Base-by-base conservation (phyloP, 2,329 filamentous ascomycete genomes). In the Onygenales sp. region DNA sequence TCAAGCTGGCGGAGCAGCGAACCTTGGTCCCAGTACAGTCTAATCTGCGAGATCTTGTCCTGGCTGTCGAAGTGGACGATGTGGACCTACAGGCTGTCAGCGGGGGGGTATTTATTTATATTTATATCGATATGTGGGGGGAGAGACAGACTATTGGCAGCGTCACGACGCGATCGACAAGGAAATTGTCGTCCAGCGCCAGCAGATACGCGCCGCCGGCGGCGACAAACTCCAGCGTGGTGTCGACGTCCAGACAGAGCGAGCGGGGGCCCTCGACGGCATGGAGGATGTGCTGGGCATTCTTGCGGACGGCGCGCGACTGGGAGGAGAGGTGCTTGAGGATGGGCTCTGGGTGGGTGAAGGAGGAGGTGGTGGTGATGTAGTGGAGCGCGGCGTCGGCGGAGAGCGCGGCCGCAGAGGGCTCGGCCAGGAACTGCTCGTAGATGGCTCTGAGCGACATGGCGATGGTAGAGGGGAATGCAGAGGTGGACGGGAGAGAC, bases 11-110 rank as follows among this genome's bases (percentile, higher is more conserved):
- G 97, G 60, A 98, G 81, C 42, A 98, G 81, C 52, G 89, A 86
- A 56, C 85, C 91, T 71, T 98, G 93, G 68, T 98, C 93, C 93
- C 93, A 98, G 68, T 86, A 88, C 61, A 92, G 82, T 61, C 92
- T 87, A 59, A 97, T 87, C 69, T 93, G 88, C 55, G 80, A 70
- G 66, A 98, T 96, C 74, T 88, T 90, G 67, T 83, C 81, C 46
- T 85, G 71, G 59, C 71, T 67, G 69, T 94, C 81, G 71, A 96
- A 95, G 54, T 83, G 81, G 60, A 98, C 91, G 59, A 97, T 84
- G 74, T 98, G 93, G 62, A 85, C 81, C 88, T 93, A 68, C 55
- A 56, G 46, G 21, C 21, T 27, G 21, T 27, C 21, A 27, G 21
- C 17, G 11, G 21, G 11, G 21, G 11, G 10, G 10, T 43, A 45